A percentile compares a stretch with the other conserved stretches of the same genome.
phyloP scores from a whole-genome alignment of 768 basidiomycete species.

The Galerina marginata region DNA sequence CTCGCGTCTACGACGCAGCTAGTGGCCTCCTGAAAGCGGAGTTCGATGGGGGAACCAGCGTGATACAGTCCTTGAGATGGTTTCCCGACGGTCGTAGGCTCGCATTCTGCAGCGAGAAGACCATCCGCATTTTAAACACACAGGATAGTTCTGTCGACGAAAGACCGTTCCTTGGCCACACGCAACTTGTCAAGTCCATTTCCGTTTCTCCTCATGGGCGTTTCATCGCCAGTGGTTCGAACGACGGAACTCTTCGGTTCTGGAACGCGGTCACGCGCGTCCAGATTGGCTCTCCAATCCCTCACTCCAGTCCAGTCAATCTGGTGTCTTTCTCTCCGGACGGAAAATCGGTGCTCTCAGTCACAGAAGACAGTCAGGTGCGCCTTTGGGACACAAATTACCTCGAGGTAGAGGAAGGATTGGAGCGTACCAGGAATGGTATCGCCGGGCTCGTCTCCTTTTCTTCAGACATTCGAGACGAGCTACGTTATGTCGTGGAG shows the following conservation, averaged over 20 bases:
- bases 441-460: not conserved
- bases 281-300: constrained; percentile 8
- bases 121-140: constrained; percentile 10
- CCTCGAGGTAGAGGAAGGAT: constrained; percentile 16
- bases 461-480: not conserved
- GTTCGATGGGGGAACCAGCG: not conserved
- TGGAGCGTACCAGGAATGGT: constrained; percentile 1
- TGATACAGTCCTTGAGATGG: constrained; percentile 2
- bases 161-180: constrained; percentile 18
- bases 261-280: constrained; percentile 11
- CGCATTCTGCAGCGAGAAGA: constrained; percentile 3
- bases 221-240: constrained; percentile 13
- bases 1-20: not conserved
- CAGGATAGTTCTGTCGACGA: not conserved
- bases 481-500: not conserved
- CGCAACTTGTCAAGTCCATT: not conserved
- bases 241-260: constrained; percentile 10
- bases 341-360: not conserved
- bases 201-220: constrained; percentile 14
- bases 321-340: constrained; percentile 11
- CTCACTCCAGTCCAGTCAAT: not conserved
- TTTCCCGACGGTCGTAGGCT: constrained; percentile 7
- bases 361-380: not conserved
- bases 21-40: not conserved
- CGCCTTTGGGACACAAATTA: constrained; percentile 8